These are phyloP conservation scores for Scheffersomyces lignicola DNA, from an alignment of 1,139 yeast species.

Conservation along the genomic window DNA sequence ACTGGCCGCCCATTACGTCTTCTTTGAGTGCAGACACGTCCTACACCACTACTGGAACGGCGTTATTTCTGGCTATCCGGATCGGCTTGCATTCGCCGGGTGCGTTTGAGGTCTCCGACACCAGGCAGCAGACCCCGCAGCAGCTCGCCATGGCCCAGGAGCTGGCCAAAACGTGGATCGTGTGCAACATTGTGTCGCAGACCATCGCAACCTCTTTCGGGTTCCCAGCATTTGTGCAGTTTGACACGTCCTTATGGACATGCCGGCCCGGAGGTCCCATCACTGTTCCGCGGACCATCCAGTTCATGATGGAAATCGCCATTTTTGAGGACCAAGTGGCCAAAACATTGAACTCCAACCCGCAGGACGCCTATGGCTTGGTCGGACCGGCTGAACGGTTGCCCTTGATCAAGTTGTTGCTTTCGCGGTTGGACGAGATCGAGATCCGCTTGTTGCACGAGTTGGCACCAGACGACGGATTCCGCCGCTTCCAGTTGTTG, in stretches of 20 bases:
- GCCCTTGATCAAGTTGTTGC: slow-evolving; percentile 69
- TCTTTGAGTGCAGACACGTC: slow-evolving; percentile 93
- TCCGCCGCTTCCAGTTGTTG: slow-evolving; percentile 65
- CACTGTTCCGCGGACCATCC: slow-evolving; percentile 60
- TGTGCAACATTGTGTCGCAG: slow-evolving; percentile 87
- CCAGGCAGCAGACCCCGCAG: slow-evolving; percentile 21
- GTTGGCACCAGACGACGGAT: slow-evolving; percentile 50
- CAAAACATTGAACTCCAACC: slow-evolving; percentile 71
- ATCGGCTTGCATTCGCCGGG: slow-evolving; percentile 75
- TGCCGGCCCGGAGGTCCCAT: slow-evolving; percentile 39
- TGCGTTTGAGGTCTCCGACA: slow-evolving; percentile 14
- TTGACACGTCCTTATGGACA: slow-evolving; percentile 70
- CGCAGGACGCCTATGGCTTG: slow-evolving; percentile 66
- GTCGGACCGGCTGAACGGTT: slow-evolving; percentile 68
- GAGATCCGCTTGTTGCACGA: slow-evolving; percentile 51
- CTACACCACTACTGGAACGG: slow-evolving; percentile 93
- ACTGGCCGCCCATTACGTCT: slow-evolving; percentile 96
- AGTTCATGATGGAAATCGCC: slow-evolving; percentile 78
- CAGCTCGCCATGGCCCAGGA: slow-evolving; percentile 57
- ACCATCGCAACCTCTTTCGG: slow-evolving; percentile 91
- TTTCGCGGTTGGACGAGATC: slow-evolving; percentile 71
- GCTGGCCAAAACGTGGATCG: slow-evolving; percentile 88
- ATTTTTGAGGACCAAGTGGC: slow-evolving; percentile 85
- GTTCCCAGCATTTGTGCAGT: slow-evolving; percentile 86
- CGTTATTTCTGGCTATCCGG: slow-evolving; percentile 86